Base-by-base conservation (phyloP, 805 yeast species). In the Saccharomycopsis sp. region DNA sequence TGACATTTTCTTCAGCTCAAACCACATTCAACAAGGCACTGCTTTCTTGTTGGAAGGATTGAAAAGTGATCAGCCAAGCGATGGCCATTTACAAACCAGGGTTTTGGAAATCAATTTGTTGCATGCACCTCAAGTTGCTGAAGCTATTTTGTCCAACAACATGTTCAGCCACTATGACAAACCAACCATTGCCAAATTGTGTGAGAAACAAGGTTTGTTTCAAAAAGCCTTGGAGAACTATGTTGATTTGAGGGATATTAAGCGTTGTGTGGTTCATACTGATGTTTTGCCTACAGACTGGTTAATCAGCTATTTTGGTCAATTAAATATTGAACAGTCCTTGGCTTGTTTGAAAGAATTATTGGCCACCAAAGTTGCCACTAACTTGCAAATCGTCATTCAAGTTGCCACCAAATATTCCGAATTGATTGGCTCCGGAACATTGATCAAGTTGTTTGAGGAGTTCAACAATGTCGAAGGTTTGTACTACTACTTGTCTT, bases 81-180 rank as follows among this genome's bases (percentile, higher is more conserved):
- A 92, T 58, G 96, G 96, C 13, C 95, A 87, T 56, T 69, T 92
- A 57, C 98, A 92, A 69, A 92, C 98, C 6, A 77, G 94, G 56
- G 75, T 92, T 38, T 73, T 92, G 52, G 98, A 92, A 64, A 86
- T 85, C 52, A 92, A 92, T 62, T 69, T 92, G 59, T 62, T 85
- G 58, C 94, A 88, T 60, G 98, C 98, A 13, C 99, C 99, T 38
- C 98, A 92, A 70, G 99, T 92, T 43, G 99, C 98, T 32, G 98
- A 92, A 63, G 99, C 99, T 16, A 92, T 92, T 51, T 71, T 92
- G 54, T 96, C 96, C 46, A 92, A 89, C 62, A 78, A 80, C 46
- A 89, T 92, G 85, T 92, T 94, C 67, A 77, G 88, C 51, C 96
- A 88, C 59, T 92, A 85, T 61, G 98, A 92, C 62, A 82, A 85